A percentile compares a stretch with the other conserved stretches of the same genome.
These are phyloP conservation scores for Pythium periplocum DNA, from an alignment of 352 stramenopile species.

Conservation along the genomic window DNA sequence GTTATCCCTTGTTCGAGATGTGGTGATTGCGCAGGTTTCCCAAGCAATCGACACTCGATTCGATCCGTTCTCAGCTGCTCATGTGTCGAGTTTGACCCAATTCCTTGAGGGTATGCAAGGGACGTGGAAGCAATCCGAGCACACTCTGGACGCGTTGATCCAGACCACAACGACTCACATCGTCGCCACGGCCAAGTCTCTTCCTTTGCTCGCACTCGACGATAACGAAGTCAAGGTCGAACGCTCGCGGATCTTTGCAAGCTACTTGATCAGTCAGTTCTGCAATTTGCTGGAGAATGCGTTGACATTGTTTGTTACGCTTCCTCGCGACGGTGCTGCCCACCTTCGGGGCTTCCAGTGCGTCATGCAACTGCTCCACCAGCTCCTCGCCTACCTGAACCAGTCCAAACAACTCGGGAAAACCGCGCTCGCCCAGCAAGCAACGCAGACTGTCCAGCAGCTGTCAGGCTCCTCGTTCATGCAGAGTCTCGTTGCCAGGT, in stretches of 20 bases:
- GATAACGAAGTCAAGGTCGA: conserved; percentile 7
- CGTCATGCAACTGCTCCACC: conserved; percentile 58
- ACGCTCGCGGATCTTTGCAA: conserved; percentile 20
- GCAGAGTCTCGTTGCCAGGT: conserved; percentile 41
- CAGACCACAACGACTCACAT: conserved; percentile 23
- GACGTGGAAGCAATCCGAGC: conserved; percentile 23
- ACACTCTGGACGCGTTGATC: conserved; percentile 23
- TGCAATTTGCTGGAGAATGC: conserved; percentile 58
- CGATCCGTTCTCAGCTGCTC: conserved; percentile 50
- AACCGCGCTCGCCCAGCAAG: conserved; percentile 28
- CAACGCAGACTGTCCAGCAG: conserved; percentile 37
- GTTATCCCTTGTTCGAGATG: conserved; percentile 41
- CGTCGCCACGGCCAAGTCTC: conserved; percentile 29
- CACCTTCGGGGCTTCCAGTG: conserved; percentile 38
- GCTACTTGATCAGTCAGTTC: conserved; percentile 44
- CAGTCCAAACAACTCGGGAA: conserved; percentile 34
- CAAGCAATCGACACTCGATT: conserved; percentile 37
- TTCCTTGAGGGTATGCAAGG: conserved; percentile 49
- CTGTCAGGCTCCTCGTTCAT: conserved; percentile 62
- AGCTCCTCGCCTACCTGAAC: conserved; percentile 51
- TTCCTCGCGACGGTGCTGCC: conserved; percentile 24
- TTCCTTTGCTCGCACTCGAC: conserved; percentile 35
- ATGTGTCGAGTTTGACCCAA: conserved; percentile 41
- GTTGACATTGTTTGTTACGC: conserved; percentile 53
- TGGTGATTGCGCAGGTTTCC: conserved; percentile 37